A percentile compares a stretch with the other conserved stretches of the same genome.
phyloP scores from a whole-genome alignment of 2,329 filamentous ascomycete genomes.

The Hymenoscyphus fraxineus region DNA sequence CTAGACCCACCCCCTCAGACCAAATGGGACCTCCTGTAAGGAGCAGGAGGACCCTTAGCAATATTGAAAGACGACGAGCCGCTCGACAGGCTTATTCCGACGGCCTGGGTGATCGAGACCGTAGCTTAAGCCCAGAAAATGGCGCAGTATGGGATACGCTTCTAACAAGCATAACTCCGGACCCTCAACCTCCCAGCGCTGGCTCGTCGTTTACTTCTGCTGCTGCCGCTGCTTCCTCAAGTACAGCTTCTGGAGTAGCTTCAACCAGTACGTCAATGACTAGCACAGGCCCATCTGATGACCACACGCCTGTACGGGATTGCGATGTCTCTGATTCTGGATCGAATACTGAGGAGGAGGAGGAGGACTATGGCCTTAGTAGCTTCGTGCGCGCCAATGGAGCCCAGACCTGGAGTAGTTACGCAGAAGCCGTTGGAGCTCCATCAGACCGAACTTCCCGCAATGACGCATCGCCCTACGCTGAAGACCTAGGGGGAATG shows the following conservation, averaged over 20 bases:
- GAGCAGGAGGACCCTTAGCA: slow-evolving; percentile 13
- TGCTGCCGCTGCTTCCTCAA: slow-evolving; percentile 28
- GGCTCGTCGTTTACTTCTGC: slow-evolving; percentile 67
- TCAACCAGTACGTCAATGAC: slow-evolving; percentile 31
- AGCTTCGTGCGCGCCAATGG: slow-evolving; percentile 10
- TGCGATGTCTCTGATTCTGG: slow-evolving; percentile 31
- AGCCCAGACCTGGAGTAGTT: slow-evolving; percentile 23
- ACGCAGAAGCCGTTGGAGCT: slow-evolving; percentile 29
- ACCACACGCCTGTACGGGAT: slow-evolving; percentile 22
- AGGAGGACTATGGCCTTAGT: slow-evolving; percentile 33
- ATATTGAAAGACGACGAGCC: slow-evolving; percentile 14
- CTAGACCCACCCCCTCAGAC: slow-evolving; percentile 17
- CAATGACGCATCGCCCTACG: slow-evolving; percentile 31
- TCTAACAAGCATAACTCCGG: slow-evolving; percentile 73
- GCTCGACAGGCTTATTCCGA: slow-evolving; percentile 44
- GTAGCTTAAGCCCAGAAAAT: slow-evolving; percentile 70
- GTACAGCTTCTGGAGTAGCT: slow-evolving; percentile 23
- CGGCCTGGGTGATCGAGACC: slow-evolving; percentile 78
- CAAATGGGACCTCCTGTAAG: slow-evolving; percentile 20
- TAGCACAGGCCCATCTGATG: slow-evolving; percentile 22
- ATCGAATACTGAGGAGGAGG: slow-evolving; percentile 34
- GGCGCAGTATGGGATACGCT: slow-evolving; percentile 75
- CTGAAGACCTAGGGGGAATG: slow-evolving; percentile 55
- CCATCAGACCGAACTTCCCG: slow-evolving; percentile 31
- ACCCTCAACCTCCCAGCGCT: slow-evolving; percentile 74